phyloP scores from a whole-genome alignment of 2,329 filamentous ascomycete genomes.

The Paradendryphiella salina region DNA sequence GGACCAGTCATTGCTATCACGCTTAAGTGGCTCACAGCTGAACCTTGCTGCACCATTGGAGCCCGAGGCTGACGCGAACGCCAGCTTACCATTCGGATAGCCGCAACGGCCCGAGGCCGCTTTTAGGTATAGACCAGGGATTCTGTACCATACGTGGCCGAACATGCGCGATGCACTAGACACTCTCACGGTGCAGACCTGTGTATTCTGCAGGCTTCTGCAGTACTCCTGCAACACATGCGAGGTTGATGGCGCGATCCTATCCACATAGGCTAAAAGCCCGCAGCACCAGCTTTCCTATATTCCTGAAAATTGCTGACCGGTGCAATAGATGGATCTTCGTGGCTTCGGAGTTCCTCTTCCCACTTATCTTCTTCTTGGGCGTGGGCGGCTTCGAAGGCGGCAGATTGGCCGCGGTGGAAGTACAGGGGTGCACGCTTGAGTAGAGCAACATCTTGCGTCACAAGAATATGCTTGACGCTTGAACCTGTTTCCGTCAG shows the following conservation, averaged over 20 bases:
- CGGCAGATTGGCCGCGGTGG: slow-evolving; percentile 47
- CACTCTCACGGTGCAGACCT: not conserved
- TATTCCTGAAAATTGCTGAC: slow-evolving; percentile 53
- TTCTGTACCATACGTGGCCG: slow-evolving; percentile 2
- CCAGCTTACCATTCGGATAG: not conserved
- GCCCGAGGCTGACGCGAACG: not conserved
- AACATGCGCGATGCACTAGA: not conserved
- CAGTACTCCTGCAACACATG: not conserved
- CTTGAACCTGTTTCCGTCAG: slow-evolving; percentile 41
- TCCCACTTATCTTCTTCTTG: slow-evolving; percentile 55
- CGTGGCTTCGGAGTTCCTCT: slow-evolving; percentile 40
- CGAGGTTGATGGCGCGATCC: slow-evolving; percentile 3
- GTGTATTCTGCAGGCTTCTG: slow-evolving; percentile 1
- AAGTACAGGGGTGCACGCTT: slow-evolving; percentile 51
- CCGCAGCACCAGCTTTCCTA: slow-evolving; percentile 46
- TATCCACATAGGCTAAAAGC: slow-evolving; percentile 24
- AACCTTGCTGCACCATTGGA: too few relatives aligned
- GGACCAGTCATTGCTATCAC: too few relatives aligned
- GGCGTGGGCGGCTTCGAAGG: slow-evolving; percentile 47
- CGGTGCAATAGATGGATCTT: slow-evolving; percentile 25
- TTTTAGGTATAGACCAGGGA: not conserved
- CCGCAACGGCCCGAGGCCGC: slow-evolving; percentile 24
- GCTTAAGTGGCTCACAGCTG: too few relatives aligned
- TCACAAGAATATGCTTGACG: slow-evolving; percentile 53
- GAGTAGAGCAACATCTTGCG: slow-evolving; percentile 50